Evolutionary conservation across 2,329 filamentous ascomycete genomes (phyloP), one percentile per base, ranked within the genome.

Genomic region (Annulohypoxylon truncatum): DNA sequence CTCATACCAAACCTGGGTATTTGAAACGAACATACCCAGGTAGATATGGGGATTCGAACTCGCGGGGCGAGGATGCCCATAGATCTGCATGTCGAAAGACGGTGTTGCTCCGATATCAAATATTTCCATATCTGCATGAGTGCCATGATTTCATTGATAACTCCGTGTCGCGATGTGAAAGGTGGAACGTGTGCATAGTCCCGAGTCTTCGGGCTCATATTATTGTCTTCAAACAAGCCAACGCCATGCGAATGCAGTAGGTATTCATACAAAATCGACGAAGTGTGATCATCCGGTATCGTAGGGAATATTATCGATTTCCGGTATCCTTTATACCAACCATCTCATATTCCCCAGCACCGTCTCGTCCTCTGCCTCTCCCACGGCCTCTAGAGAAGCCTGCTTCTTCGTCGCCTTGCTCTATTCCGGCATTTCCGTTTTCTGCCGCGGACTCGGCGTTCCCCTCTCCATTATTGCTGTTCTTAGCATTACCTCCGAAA

Each of bases 281-380:
- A 44, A 51, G 50, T 58, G 63, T 52, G 64, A 61, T 65, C 61
- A 59, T 67, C 56, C 42, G 61, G 59, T 61, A 53, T 56, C 60
- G 46, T 54, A 54, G 20, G 20, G 12, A 26, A 62, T 33, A 46
- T 52, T 62, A 78, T 71, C 70, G 73, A 53, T 68, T 31, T 44
- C 70, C 61, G 42, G 74, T 74, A 7, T 69, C 77, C 63, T 84
- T 84, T 74, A 88, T 81, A 40, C 82, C 80, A 8, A 86, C 85
- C 88, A 92, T 90, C 77, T 92, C 89, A 77, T 91, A 92, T 67
- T 88, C 87, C 10, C 85, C 87, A 0, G 79, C 83, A 0, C 84
- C 84, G 67, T 88, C 86, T 54, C 83, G 80, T 0, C 84, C 84
- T 60, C 86, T 80, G 0, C 84, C 87, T 38, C 85, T 79, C 0